Evolutionary conservation across 495 filamentous ascomycete species (phyloP).

Genomic region (Hypoxylon lienhwacheense): DNA sequence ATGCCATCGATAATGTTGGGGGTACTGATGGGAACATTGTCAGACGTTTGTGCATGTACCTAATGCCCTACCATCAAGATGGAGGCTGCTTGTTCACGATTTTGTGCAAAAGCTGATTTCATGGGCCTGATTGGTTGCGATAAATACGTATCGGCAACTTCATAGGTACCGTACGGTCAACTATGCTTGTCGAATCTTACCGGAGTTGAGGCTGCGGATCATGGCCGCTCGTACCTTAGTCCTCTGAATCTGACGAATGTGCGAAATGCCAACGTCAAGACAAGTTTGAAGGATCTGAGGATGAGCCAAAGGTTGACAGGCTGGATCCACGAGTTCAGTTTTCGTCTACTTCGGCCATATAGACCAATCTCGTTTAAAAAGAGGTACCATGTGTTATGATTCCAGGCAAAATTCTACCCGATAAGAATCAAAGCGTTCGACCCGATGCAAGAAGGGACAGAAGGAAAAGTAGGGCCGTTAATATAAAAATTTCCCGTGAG

Average conservation of each 20-base stretch:
- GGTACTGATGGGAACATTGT: constrained; percentile 19
- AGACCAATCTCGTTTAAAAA: no score
- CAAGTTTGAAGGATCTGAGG: constrained; percentile 21
- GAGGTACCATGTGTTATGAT: no score
- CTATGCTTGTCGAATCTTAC: constrained; percentile 8
- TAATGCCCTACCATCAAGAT: constrained; percentile 13
- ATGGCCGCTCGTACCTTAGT: constrained; percentile 16
- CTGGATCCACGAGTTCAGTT: constrained; percentile 16
- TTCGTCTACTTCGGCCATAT: constrained; percentile 4
- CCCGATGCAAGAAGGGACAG: constrained; percentile 27
- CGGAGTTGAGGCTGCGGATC: constrained; percentile 11
- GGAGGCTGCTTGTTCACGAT: constrained; percentile 14
- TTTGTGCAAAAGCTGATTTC: constrained; percentile 8
- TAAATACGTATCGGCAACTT: constrained; percentile 5
- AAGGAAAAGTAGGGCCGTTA: constrained; percentile 16
- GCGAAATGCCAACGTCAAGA: constrained; percentile 5
- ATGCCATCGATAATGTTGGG: constrained; percentile 6
- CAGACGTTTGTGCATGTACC: constrained; percentile 20
- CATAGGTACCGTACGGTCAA: constrained; percentile 20
- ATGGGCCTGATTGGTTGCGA: constrained; percentile 12
- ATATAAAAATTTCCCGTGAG: constrained; percentile 22
- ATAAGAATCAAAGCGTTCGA: constrained; percentile 16
- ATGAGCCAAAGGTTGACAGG: constrained; percentile 15
- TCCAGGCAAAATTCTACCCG: constrained; percentile 15
- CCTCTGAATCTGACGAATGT: constrained; percentile 14